Evolutionary conservation across 1,284 basidiomycete genomes (phyloP).

Genomic region (Boletellus deceptivus): DNA sequence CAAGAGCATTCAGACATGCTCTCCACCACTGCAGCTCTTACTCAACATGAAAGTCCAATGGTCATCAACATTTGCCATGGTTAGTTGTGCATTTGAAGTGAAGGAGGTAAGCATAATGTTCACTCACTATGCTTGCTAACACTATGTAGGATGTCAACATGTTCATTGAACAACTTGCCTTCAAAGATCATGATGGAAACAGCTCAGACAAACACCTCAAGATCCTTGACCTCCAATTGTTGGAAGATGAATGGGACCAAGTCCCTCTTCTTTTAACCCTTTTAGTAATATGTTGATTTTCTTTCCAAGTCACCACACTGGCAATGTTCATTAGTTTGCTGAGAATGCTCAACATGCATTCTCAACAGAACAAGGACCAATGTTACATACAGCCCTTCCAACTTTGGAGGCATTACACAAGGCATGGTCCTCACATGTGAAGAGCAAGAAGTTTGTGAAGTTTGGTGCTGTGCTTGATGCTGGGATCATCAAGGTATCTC

Average conservation of each 20-base stretch:
- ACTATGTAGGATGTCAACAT: background rate
- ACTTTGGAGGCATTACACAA: background rate
- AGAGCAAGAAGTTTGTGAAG: background rate
- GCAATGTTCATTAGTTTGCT: background rate
- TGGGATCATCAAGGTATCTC: background rate
- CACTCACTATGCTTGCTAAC: background rate
- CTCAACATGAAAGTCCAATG: no score
- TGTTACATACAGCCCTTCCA: background rate
- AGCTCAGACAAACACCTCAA: no score
- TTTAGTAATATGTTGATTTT: background rate
- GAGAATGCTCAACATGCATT: background rate
- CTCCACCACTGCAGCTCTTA: no score
- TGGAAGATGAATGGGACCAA: background rate
- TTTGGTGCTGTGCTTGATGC: background rate
- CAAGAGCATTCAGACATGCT: background rate
- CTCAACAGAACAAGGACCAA: background rate
- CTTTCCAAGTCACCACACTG: background rate
- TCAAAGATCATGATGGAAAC: no score
- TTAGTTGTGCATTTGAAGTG: no score
- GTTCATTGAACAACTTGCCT: no score
- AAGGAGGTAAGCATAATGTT: no score
- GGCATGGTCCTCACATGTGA: background rate
- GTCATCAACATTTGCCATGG: no score
- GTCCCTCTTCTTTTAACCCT: background rate
- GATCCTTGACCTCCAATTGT: background rate